Evolutionary conservation across 257 asterid species (phyloP), one percentile per base, ranked within the genome.

Genomic region (Gentiana straminea): DNA sequence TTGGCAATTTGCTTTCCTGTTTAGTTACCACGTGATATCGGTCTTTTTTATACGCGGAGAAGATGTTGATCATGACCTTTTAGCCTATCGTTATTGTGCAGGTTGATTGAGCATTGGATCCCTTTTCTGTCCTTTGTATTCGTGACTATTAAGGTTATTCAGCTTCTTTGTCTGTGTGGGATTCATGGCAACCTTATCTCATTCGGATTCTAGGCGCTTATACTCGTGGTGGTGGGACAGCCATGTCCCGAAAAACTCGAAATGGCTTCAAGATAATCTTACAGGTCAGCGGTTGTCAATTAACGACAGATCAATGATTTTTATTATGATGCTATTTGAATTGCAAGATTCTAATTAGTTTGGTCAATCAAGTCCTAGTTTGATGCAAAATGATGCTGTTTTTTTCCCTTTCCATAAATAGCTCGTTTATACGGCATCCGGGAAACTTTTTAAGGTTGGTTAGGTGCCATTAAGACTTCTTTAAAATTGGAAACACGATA

Each of bases 151-250:
- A 61, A 75, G 68, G 57, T 52, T 73, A 49, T 33, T 69, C 61
- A 61, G 68, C 4, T 70, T 68, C 62, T 51, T 75, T 59, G 59
- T 81, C 44, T 53, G 73, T 59, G 71, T 82, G 51, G 85, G 83
- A 68, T 71, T 75, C 55, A 86, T 86, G 97, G 93, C 87, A 55
- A 70, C 79, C 47, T 51, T 80, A 59, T 73, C 71, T 10, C 77
- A 69, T 13, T 73, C 93, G 3, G 93, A 86, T 33, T 78, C 94
- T 13, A 80, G 93, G 64, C 78, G 94, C 43, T 35, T 65, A 78
- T 86, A 86, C 59, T 89, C 97, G 12, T 89, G 97, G 96, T 89
- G 93, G 95, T 86, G 96, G 97, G 97, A 86, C 62, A 86, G 96
- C 81, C 97, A 89, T 75, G 79, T 71, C 84, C 97, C 97, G 1